A percentile compares a stretch with the other conserved stretches of the same genome.
Evolutionary conservation across 257 asterid genomes (phyloP).

Genomic region (Craterostigma plantagineum): DNA sequence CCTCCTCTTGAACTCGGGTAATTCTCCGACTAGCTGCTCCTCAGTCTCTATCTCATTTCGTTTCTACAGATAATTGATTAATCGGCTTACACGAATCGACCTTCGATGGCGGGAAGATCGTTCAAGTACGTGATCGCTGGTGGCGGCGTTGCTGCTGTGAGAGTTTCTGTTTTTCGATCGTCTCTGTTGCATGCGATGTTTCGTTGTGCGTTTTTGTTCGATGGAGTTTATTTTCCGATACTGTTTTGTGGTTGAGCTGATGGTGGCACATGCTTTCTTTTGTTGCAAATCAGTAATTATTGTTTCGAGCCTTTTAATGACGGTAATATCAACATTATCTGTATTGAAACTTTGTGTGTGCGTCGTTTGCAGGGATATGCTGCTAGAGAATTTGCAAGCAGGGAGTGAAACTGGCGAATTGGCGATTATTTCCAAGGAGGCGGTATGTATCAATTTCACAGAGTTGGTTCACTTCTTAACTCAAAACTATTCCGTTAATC

Average conservation of each 20-base stretch:
- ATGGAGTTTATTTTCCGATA: background rate
- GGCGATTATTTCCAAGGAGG: slow-evolving; percentile 89
- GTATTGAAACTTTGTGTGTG: slow-evolving; percentile 5
- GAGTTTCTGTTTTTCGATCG: slow-evolving; percentile 12
- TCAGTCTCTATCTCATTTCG: too few species aligned
- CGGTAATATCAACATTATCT: background rate
- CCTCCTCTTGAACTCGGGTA: too few species aligned
- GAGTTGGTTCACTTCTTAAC: background rate
- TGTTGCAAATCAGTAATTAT: background rate
- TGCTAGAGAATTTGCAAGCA: slow-evolving; percentile 86
- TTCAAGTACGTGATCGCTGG: slow-evolving; percentile 87
- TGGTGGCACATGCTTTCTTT: background rate
- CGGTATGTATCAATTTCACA: slow-evolving; percentile 29
- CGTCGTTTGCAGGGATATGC: slow-evolving; percentile 65
- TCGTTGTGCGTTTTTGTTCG: slow-evolving; percentile 4
- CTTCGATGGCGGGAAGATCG: slow-evolving; percentile 53
- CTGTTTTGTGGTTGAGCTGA: background rate
- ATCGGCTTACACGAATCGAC: background rate
- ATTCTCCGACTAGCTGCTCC: too few species aligned
- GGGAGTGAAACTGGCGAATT: slow-evolving; percentile 77
- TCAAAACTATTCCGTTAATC: too few species aligned
- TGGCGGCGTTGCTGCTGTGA: slow-evolving; percentile 85
- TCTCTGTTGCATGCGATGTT: background rate
- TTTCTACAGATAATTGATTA: too few species aligned
- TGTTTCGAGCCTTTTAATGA: background rate